Evolutionary conservation across 2,329 filamentous ascomycete genomes (phyloP), one percentile per base, ranked within the genome.

Genomic region (Cyanodermella asteris): DNA sequence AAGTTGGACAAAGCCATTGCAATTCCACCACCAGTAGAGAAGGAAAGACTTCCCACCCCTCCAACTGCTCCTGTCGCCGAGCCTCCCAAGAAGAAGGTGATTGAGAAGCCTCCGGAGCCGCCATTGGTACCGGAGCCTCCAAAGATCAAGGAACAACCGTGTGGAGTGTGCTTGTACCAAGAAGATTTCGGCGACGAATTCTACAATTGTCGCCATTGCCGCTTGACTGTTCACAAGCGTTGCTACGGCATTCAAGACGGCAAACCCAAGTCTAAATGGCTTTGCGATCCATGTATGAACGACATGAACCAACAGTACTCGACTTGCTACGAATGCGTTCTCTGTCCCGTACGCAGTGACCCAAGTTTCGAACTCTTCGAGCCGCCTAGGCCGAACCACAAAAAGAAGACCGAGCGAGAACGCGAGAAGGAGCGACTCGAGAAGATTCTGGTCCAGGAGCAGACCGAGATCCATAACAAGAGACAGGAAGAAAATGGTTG

Each of bases 271-370:
- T 64, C 61, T 22, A 91, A 91, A 48, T 97, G 87, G 87, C 66
- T 73, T 20, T 97, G 87, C 47, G 87, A 94, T 49, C 91, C 82
- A 64, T 97, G 87, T 48, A 60, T 70, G 18, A 97, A 97, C 42
- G 87, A 97, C 44, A 80, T 81, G 45, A 84, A 73, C 39, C 81
- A 84, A 5, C 71, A 78, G 36, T 72, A 91, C 22, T 93, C 87
- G n/a, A 84, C 90, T 29, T 70, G 74, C 41, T 94, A 94, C 47
- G 76, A 84, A 51, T 97, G 87, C 47, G 73, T 91, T 24, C 56
- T 97, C 17, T 97, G 87, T 43, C 77, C 87, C 9, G 64, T 91
- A 9, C 72, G 78, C 18, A 24, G 27, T 7, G 27, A 31, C 29
- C 90, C 75, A 0, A 71, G 80, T 26, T 70, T 78, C 35, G 80